phyloP scores from a whole-genome alignment of 31 red algal species.

The Odonthalia washingtoniensis region DNA sequence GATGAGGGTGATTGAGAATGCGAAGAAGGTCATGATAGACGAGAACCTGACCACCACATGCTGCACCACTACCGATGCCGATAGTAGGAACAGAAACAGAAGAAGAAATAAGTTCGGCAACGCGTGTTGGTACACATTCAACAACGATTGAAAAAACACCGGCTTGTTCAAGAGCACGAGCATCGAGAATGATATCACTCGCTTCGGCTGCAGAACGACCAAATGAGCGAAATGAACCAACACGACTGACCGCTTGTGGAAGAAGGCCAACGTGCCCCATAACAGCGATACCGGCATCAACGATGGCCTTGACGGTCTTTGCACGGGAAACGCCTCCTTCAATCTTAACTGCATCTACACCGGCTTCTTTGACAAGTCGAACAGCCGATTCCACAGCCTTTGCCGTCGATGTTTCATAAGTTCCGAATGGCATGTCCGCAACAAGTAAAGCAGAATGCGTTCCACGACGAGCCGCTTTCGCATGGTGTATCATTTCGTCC shows the following conservation, averaged over 20 bases:
- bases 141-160: slow-evolving; percentile 96
- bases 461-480: slow-evolving; percentile 76
- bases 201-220: slow-evolving; percentile 79
- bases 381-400: slow-evolving; percentile 75
- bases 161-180: slow-evolving; percentile 87
- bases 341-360: slow-evolving; percentile 88
- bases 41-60: slow-evolving; percentile 90
- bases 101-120: slow-evolving; percentile 76
- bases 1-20: slow-evolving; percentile 95
- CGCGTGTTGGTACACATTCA: slow-evolving; percentile 88
- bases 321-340: slow-evolving; percentile 87
- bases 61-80: slow-evolving; percentile 93
- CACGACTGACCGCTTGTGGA: slow-evolving; percentile 79
- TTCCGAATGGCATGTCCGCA: slow-evolving; percentile 95
- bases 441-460: slow-evolving; percentile 73
- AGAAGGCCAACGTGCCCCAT: slow-evolving; percentile 96
- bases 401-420: slow-evolving; percentile 64
- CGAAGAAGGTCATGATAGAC: slow-evolving; percentile 99
- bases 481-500: slow-evolving; percentile 95
- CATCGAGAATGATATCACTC: slow-evolving; percentile 64
- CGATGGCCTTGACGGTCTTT: slow-evolving; percentile 57
- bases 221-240: slow-evolving; percentile 86
- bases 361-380: slow-evolving; percentile 79
- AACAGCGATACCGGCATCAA: slow-evolving; percentile 93
- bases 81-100: slow-evolving; percentile 87